Percentiles rank a stretch among this genome's conserved stretches.
These are phyloP conservation scores for Phytophthora melonis DNA, from an alignment of 352 stramenopile genomes.

Conservation along the genomic window DNA sequence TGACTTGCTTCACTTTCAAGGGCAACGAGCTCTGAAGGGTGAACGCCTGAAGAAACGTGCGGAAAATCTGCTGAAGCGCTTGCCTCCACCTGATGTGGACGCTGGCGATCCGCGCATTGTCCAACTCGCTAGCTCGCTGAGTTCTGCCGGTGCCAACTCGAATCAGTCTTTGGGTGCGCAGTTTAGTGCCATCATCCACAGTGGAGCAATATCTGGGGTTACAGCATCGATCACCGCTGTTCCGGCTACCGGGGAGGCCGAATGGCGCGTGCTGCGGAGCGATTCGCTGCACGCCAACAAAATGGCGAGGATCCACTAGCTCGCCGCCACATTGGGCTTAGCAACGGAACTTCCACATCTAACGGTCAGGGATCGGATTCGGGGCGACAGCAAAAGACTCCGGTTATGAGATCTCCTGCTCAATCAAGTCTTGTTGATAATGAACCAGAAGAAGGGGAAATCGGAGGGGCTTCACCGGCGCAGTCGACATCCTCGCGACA, in stretches of 20 bases:
- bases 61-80: conserved; percentile 82
- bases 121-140: conserved; percentile 56
- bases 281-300: conserved; percentile 59
- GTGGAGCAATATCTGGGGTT: conserved; percentile 43
- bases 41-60: conserved; percentile 86
- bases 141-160: conserved; percentile 46
- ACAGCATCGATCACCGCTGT: conserved; percentile 31
- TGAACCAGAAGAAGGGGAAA: conserved; percentile 66
- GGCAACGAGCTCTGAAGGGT: conserved; percentile 85
- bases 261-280: conserved; percentile 74
- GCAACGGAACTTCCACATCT: conserved; percentile 24
- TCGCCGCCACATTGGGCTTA: conserved; percentile 21
- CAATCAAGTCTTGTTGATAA: conserved; percentile 34
- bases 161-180: conserved; percentile 68
- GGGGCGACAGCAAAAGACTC: conserved; percentile 48
- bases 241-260: conserved; percentile 48
- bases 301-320: conserved; percentile 33
- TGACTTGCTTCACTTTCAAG: conserved; percentile 78
- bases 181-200: conserved; percentile 87
- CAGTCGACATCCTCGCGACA: conserved; percentile 40
- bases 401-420: conserved; percentile 24
- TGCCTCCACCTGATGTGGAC: conserved; percentile 66
- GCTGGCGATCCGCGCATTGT: conserved; percentile 71
- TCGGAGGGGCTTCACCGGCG: conserved; percentile 42
- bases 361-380: conserved; percentile 38